Conservation (phyloP, 169 alveolate species). For the Plasmodium knowlesi region DNA sequence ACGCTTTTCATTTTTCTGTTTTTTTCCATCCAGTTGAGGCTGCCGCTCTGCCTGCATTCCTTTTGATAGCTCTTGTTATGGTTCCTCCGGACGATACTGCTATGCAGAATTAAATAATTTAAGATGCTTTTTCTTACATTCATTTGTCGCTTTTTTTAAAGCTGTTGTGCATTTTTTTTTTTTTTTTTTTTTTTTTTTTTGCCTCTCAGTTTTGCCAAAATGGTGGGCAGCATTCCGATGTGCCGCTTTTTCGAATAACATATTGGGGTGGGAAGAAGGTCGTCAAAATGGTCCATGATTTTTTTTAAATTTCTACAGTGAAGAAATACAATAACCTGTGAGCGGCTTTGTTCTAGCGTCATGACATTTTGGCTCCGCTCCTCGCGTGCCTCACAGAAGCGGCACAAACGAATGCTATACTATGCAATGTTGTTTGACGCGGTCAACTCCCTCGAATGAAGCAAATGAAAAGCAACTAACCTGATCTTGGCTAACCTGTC, state of each 20-base stretch:
- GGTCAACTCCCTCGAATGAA: not conserved
- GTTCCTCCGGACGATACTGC: not conserved
- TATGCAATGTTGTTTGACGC: not conserved
- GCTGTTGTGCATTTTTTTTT: not conserved
- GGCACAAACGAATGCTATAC: not conserved
- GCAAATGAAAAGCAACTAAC: not conserved
- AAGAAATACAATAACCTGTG: not conserved
- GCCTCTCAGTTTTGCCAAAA: not conserved
- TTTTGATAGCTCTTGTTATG: not conserved
- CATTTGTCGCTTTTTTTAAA: not conserved
- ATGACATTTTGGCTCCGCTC: not conserved
- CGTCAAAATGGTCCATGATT: not conserved
- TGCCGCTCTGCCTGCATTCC: not conserved
- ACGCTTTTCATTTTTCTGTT: constrained; percentile 23
- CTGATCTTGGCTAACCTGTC: not conserved
- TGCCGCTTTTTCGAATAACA: not conserved
- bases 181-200: no score
- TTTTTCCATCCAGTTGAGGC: not conserved
- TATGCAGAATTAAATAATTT: not conserved
- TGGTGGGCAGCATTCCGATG: not conserved
- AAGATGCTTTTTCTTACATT: not conserved
- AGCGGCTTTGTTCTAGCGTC: not conserved
- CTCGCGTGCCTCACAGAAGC: not conserved
- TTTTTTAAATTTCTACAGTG: not conserved
- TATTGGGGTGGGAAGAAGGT: not conserved